Evolutionary conservation across 1,284 basidiomycete genomes (phyloP), one percentile per base, ranked within the genome.

Genomic region (Boletus sp.): DNA sequence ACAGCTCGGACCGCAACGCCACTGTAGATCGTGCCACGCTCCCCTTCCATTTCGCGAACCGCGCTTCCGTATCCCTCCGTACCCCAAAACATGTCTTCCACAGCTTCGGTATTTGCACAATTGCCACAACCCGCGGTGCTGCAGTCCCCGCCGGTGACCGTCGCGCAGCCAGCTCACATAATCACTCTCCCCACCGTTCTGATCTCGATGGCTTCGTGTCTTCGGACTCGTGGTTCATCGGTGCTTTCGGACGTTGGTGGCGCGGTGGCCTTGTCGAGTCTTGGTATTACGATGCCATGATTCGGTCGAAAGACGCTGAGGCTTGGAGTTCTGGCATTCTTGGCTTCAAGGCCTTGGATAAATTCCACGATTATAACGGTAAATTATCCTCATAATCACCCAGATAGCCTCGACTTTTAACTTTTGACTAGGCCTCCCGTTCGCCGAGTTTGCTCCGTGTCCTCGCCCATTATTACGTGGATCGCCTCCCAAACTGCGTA

Each of bases 21-120:
- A 23, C 52, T 0, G 35, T 41, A 29, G 67, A 68, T 47, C 64
- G 67, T 37, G 50, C 67, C 37, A 68, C 66, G 0, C 61, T 65
- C 19, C 80, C 83, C 27, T 90, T 95, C 64, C 88, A 91, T 67
- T 96, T 94, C 66, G 84, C 87, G 50, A 94, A 90, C 70, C 87
- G 91, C 55, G 91, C 94, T 49, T 87, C 91, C 26, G 82, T 98
- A 51, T 91, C 91, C 2, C 79, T 98, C 40, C 88, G 91, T 51
- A 98, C 94, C 1, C 94, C 94, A n/a, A 84, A 87, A 60, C 92
- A 94, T 65, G 80, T 85, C 54, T 88, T 92, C 64, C 86, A 87
- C 54, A 88, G 79, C 59, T 88, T 91, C 64, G 87, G 81, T 29
- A 73, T 97, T 51, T 86, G 94, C 65, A 92, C 92, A 44, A 75